Base-by-base conservation (phyloP, 805 yeast genomes). In the Lipomyces starkeyi region DNA sequence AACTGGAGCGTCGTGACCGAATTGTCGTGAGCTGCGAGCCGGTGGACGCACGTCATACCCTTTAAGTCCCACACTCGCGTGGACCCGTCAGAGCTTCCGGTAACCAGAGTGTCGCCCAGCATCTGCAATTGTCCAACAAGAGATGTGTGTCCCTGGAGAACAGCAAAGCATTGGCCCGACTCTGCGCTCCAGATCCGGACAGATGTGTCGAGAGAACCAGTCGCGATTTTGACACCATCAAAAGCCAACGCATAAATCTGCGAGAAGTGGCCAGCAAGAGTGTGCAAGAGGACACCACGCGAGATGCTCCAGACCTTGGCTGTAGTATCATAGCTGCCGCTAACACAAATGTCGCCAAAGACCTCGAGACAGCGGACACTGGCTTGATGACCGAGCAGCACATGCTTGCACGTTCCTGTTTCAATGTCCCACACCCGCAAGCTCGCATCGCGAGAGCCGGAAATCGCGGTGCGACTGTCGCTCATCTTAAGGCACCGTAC, bases 391-490 rank as follows among this genome's bases (percentile, higher is more conserved):
- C 93, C 93, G 66, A 80, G 79, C 78, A 92, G 89, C 1, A 88
- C 86, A 65, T 87, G 85, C 22, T 89, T 74, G 78, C 97, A 91
- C 73, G 86, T 86, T 74, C 98, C 98, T 75, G 90, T 94, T 78
- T 91, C 93, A 74, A 94, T 89, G 32, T 94, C 97, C 99, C 99
- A 95, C 87, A 95, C 88, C 71, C 97, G 83, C 57, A 95, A 86
- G 0, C 97, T 91, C 43, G 91, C 86, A 78, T 95, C 99, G 76
- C 96, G 97, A 35, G 97, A 89, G 3, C 97, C 94, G 76, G 96
- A 89, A 75, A 91, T 88, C 8, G 93, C 88, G 0, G 94, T 88
- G 63, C 85, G 85, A 61, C 87, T 89, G 62, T 88, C 89, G 75
- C 91, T 97, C 82, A 93, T 93, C 56, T 85, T 90, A 53, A 95